A percentile compares a stretch with the other conserved stretches of the same genome.
Evolutionary conservation across 2,329 filamentous ascomycete genomes (phyloP).

Genomic region (Colletotrichum euphorbiae): DNA sequence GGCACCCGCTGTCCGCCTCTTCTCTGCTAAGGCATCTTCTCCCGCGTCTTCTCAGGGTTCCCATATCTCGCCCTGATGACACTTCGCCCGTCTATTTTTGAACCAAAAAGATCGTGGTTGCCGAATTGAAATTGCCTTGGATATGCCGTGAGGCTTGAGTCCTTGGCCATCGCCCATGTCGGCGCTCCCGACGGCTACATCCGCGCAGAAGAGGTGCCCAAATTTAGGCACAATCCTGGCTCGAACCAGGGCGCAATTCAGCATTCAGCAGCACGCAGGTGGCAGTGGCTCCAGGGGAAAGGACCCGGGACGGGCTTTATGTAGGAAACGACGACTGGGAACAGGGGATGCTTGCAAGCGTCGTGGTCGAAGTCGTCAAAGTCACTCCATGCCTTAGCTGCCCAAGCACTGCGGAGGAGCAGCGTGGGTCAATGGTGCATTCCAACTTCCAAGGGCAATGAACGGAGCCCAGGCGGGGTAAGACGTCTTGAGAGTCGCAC

Average conservation of each 20-base stretch:
- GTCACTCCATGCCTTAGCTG: slow-evolving; percentile 1
- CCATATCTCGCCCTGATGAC: slow-evolving; percentile 1
- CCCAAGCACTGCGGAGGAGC: background rate
- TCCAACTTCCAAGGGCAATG: background rate
- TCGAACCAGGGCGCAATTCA: slow-evolving; percentile 13
- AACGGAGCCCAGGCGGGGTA: slow-evolving; percentile 34
- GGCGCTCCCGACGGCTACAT: slow-evolving; percentile 23
- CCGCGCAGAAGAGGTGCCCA: slow-evolving; percentile 17
- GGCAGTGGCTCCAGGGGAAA: slow-evolving; percentile 20
- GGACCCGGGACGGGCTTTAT: slow-evolving; percentile 21
- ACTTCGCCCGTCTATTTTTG: slow-evolving; percentile 35
- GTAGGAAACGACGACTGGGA: slow-evolving; percentile 14
- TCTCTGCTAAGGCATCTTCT: background rate
- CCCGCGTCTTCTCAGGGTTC: slow-evolving; percentile 8
- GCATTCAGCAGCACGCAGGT: slow-evolving; percentile 18
- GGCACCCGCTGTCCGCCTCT: slow-evolving; percentile 1
- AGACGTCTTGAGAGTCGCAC: slow-evolving; percentile 18
- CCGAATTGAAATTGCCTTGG: slow-evolving; percentile 9
- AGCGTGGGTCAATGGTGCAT: background rate
- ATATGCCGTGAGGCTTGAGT: background rate
- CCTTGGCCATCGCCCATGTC: slow-evolving; percentile 22
- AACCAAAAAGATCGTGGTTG: slow-evolving; percentile 21
- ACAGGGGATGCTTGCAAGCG: slow-evolving; percentile 14
- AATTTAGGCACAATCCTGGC: slow-evolving; percentile 5
- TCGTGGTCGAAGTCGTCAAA: background rate